Conservation (phyloP, 495 filamentous ascomycete genomes). For the Aeminium ludgeri region DNA sequence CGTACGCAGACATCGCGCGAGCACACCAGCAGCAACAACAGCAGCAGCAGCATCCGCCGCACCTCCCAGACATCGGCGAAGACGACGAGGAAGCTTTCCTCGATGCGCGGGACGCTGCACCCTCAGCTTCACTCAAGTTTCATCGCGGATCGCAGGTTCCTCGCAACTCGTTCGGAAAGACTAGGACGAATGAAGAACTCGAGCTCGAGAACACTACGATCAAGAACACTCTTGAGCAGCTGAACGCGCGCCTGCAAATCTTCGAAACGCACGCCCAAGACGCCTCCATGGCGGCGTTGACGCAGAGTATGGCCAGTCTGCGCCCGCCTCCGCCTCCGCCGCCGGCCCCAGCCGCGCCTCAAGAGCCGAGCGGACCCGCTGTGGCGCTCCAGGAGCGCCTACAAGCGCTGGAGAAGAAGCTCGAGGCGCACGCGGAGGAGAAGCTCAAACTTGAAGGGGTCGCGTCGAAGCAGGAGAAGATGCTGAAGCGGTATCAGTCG, state of each 20-base stretch:
- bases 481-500: conserved; percentile 64
- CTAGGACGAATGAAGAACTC: conserved; percentile 60
- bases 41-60: conserved; percentile 28
- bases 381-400: conserved; percentile 18
- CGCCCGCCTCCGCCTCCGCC: neutral
- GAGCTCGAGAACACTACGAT: conserved; percentile 64
- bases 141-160: conserved; percentile 3
- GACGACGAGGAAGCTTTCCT: conserved; percentile 64
- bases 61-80: conserved; percentile 31
- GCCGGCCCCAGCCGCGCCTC: conserved; percentile 23
- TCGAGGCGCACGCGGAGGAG: conserved; percentile 33
- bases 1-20: conserved; percentile 73
- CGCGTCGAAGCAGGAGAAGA: conserved; percentile 32
- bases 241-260: conserved; percentile 61
- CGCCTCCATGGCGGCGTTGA: conserved; percentile 53
- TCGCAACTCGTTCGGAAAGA: conserved; percentile 19
- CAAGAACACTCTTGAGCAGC: conserved; percentile 55
- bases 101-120: conserved; percentile 58
- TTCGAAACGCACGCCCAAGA: conserved; percentile 83
- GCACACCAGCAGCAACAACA: conserved; percentile 39
- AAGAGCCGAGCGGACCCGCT: conserved; percentile 1
- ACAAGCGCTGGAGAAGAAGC: conserved; percentile 42
- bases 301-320: conserved; percentile 50
- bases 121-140: conserved; percentile 19
- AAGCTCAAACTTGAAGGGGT: conserved; percentile 32